phyloP scores from a whole-genome alignment of 2,329 filamentous ascomycete genomes.

The Fusarium sterilihyphosum region DNA sequence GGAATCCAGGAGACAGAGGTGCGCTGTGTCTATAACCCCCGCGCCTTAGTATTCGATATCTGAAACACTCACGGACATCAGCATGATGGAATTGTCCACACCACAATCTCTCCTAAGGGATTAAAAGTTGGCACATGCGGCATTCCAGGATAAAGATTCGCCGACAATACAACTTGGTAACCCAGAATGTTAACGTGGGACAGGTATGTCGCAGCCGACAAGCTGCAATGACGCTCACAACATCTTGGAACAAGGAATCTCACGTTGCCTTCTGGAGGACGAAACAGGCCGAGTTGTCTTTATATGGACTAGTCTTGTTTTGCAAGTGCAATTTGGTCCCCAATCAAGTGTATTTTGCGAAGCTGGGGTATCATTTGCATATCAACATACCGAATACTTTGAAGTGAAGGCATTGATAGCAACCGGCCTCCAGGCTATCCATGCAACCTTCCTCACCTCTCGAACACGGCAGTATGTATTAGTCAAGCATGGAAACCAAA shows the following conservation, averaged over 20 bases:
- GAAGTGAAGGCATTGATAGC: constrained; percentile 22
- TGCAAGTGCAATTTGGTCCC: constrained; percentile 40
- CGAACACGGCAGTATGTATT: constrained; percentile 32
- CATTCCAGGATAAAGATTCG: constrained; percentile 2
- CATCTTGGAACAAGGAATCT: constrained; percentile 21
- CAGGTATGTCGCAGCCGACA: constrained; percentile 34
- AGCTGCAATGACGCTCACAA: constrained; percentile 28
- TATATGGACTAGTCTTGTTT: constrained; percentile 35
- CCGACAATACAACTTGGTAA: constrained; percentile 24
- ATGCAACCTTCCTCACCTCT: constrained; percentile 34
- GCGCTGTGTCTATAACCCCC: constrained; percentile 13
- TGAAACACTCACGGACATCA: constrained; percentile 26
- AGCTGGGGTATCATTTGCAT: constrained; percentile 11
- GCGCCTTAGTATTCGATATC: constrained; percentile 25
- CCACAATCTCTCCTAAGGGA: neutral
- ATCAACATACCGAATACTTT: constrained; percentile 5
- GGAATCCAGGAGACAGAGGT: constrained; percentile 10
- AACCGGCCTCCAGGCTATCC: constrained; percentile 1
- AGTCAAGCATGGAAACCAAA: constrained; percentile 30
- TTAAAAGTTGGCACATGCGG: constrained; percentile 22
- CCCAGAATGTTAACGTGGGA: constrained; percentile 32
- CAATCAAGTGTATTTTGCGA: constrained; percentile 41
- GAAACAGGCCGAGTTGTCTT: constrained; percentile 13
- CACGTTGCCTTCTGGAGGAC: constrained; percentile 16
- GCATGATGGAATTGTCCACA: constrained; percentile 9